phyloP scores from a whole-genome alignment of 116 monocot genomes.

The Papilionanthe hybrid region DNA sequence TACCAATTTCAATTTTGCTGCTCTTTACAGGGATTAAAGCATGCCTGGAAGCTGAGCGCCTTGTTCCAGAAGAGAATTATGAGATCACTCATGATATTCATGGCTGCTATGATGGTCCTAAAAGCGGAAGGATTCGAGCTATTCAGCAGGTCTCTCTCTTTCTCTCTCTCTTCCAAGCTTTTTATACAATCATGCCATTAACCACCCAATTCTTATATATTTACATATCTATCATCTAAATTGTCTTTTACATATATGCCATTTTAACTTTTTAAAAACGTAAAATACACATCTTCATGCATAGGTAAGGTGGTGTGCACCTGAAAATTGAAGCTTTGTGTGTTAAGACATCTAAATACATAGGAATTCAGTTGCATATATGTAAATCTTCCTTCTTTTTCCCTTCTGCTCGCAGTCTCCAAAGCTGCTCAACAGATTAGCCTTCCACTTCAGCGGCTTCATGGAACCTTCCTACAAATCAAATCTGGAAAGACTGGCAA shows the following conservation, averaged over 20 bases:
- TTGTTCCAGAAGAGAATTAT: slow-evolving; percentile 60
- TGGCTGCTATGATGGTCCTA: slow-evolving; percentile 75
- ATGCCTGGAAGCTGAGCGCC: slow-evolving; percentile 52
- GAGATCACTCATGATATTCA: slow-evolving; percentile 78
- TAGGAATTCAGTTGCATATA: too few species aligned
- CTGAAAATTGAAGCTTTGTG: too few species aligned
- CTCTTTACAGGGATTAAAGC: slow-evolving; percentile 59
- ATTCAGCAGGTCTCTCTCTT: slow-evolving; percentile 44
- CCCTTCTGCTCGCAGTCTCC: slow-evolving; percentile 24
- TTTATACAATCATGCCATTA: neutral
- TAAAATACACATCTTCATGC: too few species aligned
- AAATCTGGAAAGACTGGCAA: slow-evolving; percentile 20
- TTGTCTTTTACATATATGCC: too few species aligned
- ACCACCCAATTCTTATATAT: neutral
- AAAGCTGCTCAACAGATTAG: slow-evolving; percentile 26
- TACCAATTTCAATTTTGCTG: too few species aligned
- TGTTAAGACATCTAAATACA: too few species aligned
- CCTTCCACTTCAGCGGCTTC: slow-evolving; percentile 31
- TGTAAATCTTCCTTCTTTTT: neutral
- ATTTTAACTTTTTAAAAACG: too few species aligned
- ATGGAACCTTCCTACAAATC: slow-evolving; percentile 8
- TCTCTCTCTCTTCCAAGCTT: neutral
- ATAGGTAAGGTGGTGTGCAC: too few species aligned
- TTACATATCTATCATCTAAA: too few species aligned
- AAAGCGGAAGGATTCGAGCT: slow-evolving; percentile 56